Base-by-base conservation (phyloP, 1,284 basidiomycete species). In the Tetrapyrgos nigripes region DNA sequence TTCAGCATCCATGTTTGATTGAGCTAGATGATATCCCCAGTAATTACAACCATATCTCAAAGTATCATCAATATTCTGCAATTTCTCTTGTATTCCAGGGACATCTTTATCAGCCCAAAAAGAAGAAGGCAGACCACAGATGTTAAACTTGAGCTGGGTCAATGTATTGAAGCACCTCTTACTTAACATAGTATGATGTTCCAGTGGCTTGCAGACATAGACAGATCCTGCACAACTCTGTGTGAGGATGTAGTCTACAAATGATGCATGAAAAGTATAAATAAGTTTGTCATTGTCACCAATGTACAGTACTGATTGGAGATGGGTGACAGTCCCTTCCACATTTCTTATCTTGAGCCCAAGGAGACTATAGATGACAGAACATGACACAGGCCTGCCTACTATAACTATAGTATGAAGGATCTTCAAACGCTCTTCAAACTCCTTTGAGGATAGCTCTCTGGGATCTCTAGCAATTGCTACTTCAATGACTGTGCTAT, bases 261-360 rank as follows among this genome's bases (percentile, higher is more conserved):
- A 51, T 29, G 48, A 50, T 6, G 48, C 28, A 31, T 50, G 48
- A 27, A 50, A 50, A 14, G 28, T 50, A 31, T 50, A 51, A 11
- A 51, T 19, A 23, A n/a, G n/a, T 21, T 51, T 3, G 37, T 51
- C 31, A 21, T 3, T 19, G 10, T 27, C 50, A n/a, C 21, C 9
- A 10, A 51, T 23, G n/a, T 51, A 51, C 17, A 51, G 13, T 23
- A 51, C 31, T 5, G 50, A 33, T 19, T 24, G n/a, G 9, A 51
- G 37, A 11, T 21, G 3, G 3, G 5, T 5, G 21, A 51, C 35
- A 28, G 13, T 35, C 23, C 13, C 35, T 17, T 35, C 6, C 14
- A 51, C 50, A 23, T 35, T 14, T 37, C 24, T 4, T 35, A 35
- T 4, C 4, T 51, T 31, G 8, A 10, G 11, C 3, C 35, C 29